Base-by-base conservation (phyloP, 495 filamentous ascomycete species). In the Talaromyces liani region DNA sequence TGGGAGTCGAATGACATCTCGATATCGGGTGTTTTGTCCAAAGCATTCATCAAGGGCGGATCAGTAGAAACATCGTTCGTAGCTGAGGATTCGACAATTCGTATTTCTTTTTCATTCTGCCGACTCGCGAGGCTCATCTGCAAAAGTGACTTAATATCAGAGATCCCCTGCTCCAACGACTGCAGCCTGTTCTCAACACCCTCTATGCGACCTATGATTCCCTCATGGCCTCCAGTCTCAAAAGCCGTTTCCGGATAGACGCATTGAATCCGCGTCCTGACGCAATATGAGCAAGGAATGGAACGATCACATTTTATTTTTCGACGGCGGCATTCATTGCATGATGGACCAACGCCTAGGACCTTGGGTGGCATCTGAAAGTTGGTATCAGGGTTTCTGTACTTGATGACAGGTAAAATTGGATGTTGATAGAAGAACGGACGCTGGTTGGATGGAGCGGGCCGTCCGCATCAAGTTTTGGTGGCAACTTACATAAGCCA, bases 241-340 rank as follows among this genome's bases (percentile, higher is more conserved):
- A 49, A 8, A 20, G 45, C 45, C n/a, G 45, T 20, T 49, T 59
- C 62, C 20, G 68, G 67, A 41, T 72, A 72, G n/a, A 25, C 41
- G 63, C 71, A 73, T 22, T 64, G 31, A 4, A 73, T 65, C 7
- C 58, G 59, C 10, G 67, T 63, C 60, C 66, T 68, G 57, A 81
- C 70, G 65, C 83, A 84, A 61, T 79, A 80, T 18, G 72, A 69
- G 64, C 82, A 85, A 2, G 81, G 83, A 41, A 77, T 66, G 8
- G 60, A 66, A 12, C 62, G 78, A 62, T 84, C 81, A 69, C 82
- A 85, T 45, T 79, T 82, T 62, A 85, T 80, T 69, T 84, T 85
- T 53, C 81, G 79, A 8, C 74, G 82, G 12, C 79, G 69, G 67
- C 82, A 85, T 58, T 80, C 81, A 33, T 81, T 70, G 66, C 81